Conservation (phyloP, 495 filamentous ascomycete genomes). For the Antarctomyces pellizariae region DNA sequence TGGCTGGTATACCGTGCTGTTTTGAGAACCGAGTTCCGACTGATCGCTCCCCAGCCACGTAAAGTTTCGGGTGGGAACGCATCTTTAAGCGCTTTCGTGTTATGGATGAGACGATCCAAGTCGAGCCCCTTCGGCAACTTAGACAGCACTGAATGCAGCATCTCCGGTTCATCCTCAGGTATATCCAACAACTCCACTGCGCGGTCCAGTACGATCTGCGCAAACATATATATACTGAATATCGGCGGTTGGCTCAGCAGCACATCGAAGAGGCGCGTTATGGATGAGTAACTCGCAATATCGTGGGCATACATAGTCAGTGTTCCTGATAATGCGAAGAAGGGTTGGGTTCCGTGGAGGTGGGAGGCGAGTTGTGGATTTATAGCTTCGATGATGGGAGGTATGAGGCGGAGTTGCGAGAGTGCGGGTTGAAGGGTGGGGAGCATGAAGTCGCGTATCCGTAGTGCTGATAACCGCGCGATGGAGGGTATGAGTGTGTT, state of each 20-base stretch:
- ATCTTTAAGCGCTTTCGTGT: slow-evolving; percentile 35
- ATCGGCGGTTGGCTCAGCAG: slow-evolving; percentile 65
- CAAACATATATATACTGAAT: slow-evolving; percentile 77
- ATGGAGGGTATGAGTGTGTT: slow-evolving; percentile 28
- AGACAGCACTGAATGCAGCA: slow-evolving; percentile 72
- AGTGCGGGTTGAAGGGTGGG: slow-evolving; percentile 64
- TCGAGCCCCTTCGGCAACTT: slow-evolving; percentile 74
- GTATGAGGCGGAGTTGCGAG: slow-evolving; percentile 63
- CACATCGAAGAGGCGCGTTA: slow-evolving; percentile 75
- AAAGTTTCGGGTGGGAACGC: slow-evolving; percentile 51
- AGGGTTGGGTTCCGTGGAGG: slow-evolving; percentile 56
- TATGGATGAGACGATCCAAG: slow-evolving; percentile 48
- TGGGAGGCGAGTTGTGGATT: slow-evolving; percentile 47
- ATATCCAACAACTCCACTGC: slow-evolving; percentile 64
- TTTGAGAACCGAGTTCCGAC: slow-evolving; percentile 58
- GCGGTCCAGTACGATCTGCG: slow-evolving; percentile 60
- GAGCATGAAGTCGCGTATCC: slow-evolving; percentile 94
- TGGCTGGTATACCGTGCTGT: slow-evolving; percentile 32
- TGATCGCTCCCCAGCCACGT: slow-evolving; percentile 47
- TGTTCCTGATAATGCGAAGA: slow-evolving; percentile 76
- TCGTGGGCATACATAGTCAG: slow-evolving; percentile 92
- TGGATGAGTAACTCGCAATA: slow-evolving; percentile 71
- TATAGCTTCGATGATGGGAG: slow-evolving; percentile 44
- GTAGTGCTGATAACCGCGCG: slow-evolving; percentile 58
- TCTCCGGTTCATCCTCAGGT: slow-evolving; percentile 68